Base-by-base conservation (phyloP, 352 stramenopile species). In the Pythium rhizo-oryzae region DNA sequence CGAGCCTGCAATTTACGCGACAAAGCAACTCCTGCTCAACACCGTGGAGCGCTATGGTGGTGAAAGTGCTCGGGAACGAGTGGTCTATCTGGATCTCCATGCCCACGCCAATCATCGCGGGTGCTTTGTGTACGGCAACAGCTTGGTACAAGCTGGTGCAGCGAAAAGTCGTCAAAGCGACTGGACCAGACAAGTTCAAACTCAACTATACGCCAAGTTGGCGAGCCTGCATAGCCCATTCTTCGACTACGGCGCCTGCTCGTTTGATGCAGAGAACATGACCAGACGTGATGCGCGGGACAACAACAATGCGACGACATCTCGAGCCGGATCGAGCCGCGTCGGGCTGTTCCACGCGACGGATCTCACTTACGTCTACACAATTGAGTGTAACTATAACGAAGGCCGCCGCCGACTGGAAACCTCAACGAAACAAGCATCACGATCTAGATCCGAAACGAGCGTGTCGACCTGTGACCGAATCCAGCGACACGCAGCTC, bases 351-450 rank as follows among this genome's bases (percentile, higher is more conserved):
- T 84, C 62, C 77, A 69, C 19, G 80, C 80, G 21, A 95, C 87
- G 4, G 81, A 79, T 25, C 71, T 89, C n/a, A 81, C 71, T 39
- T 84, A 88, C 64, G 87, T 93, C 50, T 98, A 98, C 76, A 98
- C 92, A 9, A 83, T 98, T 41, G 92, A 98, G 74, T 97, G 91
- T 73, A 97, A 97, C 72, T 98, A 97, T 79, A 96, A 97, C 70
- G 87, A 82, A 72, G 87, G 85, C 0, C 74, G 80, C 15, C 78
- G 72, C 23, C 75, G 76, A 67, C 62, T 80, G 33, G 75, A 74
- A 35, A 63, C 62, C 15, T 78, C 70, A 1, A 70, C 69, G 39
- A 55, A 71, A 39, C 60, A 61, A 37, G 18, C 51, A 53, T 47
- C 16, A 33, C 28, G 6, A 49, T 41, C 24, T 8, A 54, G 47